Evolutionary conservation across 75 land plant species (phyloP).

Genomic region (Selaginella tamariscina): DNA sequence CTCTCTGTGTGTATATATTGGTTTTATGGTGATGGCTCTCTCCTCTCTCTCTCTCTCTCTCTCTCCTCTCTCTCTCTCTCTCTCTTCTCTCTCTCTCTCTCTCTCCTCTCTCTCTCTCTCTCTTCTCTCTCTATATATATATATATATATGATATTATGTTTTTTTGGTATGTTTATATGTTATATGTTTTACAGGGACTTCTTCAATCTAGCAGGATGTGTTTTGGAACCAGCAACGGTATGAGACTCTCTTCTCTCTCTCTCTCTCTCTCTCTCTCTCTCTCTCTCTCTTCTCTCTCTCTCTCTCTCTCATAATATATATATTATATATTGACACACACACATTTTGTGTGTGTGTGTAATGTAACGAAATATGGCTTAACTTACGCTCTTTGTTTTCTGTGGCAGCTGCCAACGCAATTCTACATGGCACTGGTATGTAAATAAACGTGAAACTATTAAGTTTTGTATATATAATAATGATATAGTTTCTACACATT

Average conservation of each 20-base stretch:
- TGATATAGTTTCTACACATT: not conserved
- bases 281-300: not conserved
- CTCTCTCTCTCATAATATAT: not conserved
- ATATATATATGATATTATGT: no score
- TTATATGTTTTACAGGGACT: slow-evolving; percentile 33
- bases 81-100: not conserved
- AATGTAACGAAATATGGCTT: no score
- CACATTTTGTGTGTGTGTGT: no score
- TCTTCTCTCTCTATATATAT: not conserved
- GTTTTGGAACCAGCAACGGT: slow-evolving; percentile 67
- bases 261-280: not conserved
- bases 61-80: not conserved
- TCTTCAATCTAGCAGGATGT: slow-evolving; percentile 60
- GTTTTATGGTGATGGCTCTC: no score
- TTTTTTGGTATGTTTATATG: not conserved
- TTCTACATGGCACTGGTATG: slow-evolving; percentile 65
- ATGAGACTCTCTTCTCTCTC: slow-evolving; percentile 14
- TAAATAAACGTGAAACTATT: no score
- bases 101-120: not conserved
- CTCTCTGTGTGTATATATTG: no score
- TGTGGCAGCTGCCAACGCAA: slow-evolving; percentile 68
- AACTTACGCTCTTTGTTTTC: slow-evolving; percentile 11
- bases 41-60: no score
- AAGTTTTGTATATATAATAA: slow-evolving; percentile 1
- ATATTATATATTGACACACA: no score